A percentile compares a stretch with the other conserved stretches of the same genome.
These are phyloP conservation scores for Ophiostoma tasmaniense DNA, from an alignment of 2,329 filamentous ascomycete species.

Conservation along the genomic window DNA sequence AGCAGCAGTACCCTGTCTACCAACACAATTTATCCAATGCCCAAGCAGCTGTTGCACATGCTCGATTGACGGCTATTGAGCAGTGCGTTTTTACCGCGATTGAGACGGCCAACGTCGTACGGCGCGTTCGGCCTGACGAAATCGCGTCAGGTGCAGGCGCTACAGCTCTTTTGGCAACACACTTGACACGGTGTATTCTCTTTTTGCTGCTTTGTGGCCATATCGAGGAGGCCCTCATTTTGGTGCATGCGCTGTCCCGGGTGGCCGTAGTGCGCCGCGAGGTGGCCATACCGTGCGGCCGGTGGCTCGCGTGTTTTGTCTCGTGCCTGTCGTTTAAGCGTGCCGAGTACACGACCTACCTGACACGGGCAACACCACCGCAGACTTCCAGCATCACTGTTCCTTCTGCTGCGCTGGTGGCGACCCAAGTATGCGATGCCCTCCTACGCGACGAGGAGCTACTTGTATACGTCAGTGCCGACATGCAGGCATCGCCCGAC, in stretches of 20 bases:
- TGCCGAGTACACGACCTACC: conserved; percentile 28
- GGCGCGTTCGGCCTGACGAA: conserved; percentile 55
- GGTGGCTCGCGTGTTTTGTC: conserved; percentile 75
- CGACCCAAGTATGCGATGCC: conserved; percentile 28
- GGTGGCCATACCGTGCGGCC: conserved; percentile 56
- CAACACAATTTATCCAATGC: not conserved
- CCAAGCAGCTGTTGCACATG: conserved; percentile 24
- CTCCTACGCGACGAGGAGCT: conserved; percentile 70
- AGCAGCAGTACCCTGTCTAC: not conserved
- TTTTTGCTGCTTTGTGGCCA: conserved; percentile 69
- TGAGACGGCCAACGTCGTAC: conserved; percentile 70
- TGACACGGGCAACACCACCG: conserved; percentile 29
- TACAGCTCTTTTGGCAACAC: conserved; percentile 67
- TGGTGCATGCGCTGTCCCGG: conserved; percentile 61
- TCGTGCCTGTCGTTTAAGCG: conserved; percentile 52
- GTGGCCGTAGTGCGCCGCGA: conserved; percentile 60
- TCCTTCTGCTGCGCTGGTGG: conserved; percentile 14
- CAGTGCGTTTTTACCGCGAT: conserved; percentile 65
- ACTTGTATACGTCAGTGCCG: conserved; percentile 74
- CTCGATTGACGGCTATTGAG: conserved; percentile 64
- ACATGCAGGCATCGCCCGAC: conserved; percentile 72
- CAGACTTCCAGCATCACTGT: conserved; percentile 14
- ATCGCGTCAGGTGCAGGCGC: conserved; percentile 37
- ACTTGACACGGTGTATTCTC: conserved; percentile 80
- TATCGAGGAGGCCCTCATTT: conserved; percentile 62